phyloP scores from a whole-genome alignment of 805 yeast genomes.

The Sporopachydermia lactativora region DNA sequence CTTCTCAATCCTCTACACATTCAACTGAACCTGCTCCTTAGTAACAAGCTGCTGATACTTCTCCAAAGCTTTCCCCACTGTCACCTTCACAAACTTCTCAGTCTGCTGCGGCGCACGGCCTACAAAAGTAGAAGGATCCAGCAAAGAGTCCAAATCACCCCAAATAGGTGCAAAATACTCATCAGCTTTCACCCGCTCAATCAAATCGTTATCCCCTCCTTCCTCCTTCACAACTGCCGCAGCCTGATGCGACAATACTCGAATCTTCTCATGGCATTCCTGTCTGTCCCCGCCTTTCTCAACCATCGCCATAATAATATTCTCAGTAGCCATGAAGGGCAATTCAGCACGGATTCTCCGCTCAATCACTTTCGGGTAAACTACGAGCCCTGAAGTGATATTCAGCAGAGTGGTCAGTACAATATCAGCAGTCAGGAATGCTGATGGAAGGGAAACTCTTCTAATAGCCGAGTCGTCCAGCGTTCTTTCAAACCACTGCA shows the following conservation, averaged over 20 bases:
- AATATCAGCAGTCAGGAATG: conserved; percentile 92
- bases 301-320: conserved; percentile 99
- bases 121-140: conserved; percentile 88
- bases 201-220: conserved; percentile 97
- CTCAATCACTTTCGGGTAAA: conserved; percentile 96
- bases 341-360: conserved; percentile 88
- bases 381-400: conserved; percentile 91
- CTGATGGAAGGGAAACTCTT: conserved; percentile 92
- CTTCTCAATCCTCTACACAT: conserved; percentile 57
- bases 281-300: conserved; percentile 96
- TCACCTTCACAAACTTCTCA: conserved; percentile 75
- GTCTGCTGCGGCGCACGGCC: conserved; percentile 99
- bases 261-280: conserved; percentile 94
- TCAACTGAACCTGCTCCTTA: conserved; percentile 58
- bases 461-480: conserved; percentile 96
- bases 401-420: conserved; percentile 78
- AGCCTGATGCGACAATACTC: conserved; percentile 95
- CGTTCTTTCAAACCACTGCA: conserved; percentile 99
- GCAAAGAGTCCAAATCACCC: conserved; percentile 61
- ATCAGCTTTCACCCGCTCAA: conserved; percentile 69
- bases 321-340: conserved; percentile 99
- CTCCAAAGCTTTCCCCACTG: conserved; percentile 71
- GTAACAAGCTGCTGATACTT: conserved; percentile 49
- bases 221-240: conserved; percentile 94
- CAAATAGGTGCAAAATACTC: conserved; percentile 82